These are phyloP conservation scores for Cyclotella baltica DNA, from an alignment of 108 stramenopile genomes.

Conservation along the genomic window DNA sequence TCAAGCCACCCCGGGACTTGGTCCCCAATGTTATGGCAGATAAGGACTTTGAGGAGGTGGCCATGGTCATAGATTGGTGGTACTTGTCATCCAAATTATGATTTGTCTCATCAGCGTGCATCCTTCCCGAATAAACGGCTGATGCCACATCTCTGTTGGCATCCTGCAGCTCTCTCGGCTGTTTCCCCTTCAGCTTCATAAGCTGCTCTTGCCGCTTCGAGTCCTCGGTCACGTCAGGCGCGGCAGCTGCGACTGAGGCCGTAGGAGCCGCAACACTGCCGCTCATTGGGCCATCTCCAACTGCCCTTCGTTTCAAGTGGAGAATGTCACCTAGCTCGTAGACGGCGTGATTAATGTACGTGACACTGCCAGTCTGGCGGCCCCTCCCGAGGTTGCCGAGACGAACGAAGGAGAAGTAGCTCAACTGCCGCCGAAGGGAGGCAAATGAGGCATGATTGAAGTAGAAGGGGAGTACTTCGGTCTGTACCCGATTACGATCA, in stretches of 20 bases:
- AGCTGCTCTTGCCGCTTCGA: no score
- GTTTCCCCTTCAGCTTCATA: background rate
- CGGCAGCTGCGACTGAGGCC: no score
- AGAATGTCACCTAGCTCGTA: conserved; percentile 78
- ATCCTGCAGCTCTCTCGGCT: background rate
- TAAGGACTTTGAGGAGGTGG: background rate
- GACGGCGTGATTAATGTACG: conserved; percentile 81
- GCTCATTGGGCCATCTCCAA: background rate
- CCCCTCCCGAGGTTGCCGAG: conserved; percentile 83
- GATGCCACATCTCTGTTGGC: background rate
- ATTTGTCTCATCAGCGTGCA: conserved; percentile 15
- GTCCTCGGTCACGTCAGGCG: no score
- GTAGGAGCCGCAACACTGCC: no score
- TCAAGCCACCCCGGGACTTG: background rate
- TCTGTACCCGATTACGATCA: conserved; percentile 78
- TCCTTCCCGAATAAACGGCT: background rate
- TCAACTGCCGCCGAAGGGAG: conserved; percentile 83
- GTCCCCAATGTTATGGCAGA: background rate
- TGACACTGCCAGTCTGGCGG: conserved; percentile 63
- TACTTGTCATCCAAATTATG: conserved; percentile 5
- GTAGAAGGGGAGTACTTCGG: conserved; percentile 76
- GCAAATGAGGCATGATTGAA: conserved; percentile 90
- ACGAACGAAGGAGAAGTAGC: conserved; percentile 86
- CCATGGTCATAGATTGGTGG: background rate
- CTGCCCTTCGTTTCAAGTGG: conserved; percentile 63